Base-by-base conservation (phyloP, 1,284 basidiomycete genomes). In the Agroathelia rolfsii region DNA sequence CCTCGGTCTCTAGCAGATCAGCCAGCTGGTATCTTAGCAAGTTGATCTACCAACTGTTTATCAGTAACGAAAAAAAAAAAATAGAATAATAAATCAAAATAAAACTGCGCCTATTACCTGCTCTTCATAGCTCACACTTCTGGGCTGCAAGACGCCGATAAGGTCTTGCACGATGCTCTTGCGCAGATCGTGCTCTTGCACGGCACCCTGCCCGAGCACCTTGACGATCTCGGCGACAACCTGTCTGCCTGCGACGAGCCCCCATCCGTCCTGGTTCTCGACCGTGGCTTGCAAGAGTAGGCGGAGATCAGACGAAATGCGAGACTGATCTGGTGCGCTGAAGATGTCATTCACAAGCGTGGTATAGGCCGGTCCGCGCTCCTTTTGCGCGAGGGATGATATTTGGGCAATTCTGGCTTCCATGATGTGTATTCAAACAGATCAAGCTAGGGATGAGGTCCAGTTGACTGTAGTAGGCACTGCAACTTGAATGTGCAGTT, bases 111-210 rank as follows among this genome's bases (percentile, higher is more conserved):
- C n/a, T n/a, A n/a, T n/a, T 49, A 90, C 92, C 69, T 95, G 90
- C 56, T 97, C 92, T 54, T 97, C 94, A 51, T 89, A 95, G 58
- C 86, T 92, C 24, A 77, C 77, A 44, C 78, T 71, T 37, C 81
- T 69, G 1, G 82, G 78, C 48, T 87, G 83, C 14, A 89, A 62
- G 22, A 72, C 70, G 24, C 67, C 61, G 24, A 94, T 63, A 0
- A 77, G 78, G 36, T 79, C 75, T 50, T 86, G 66, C 13, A 90
- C 71, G 33, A 90, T 61, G 34, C 64, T 63, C 52, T 82, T 84
- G 44, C 72, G 69, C 17, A 73, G 46, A 11, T 74, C 71, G 9
- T 58, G 48, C 45, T 79, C 64, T 32, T 66, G 61, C 44, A 86
- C 62, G 2, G 52, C 53, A 9, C 68, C 70, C 28, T 69, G 65